Conservation (phyloP, 257 asterid genomes). For the Solanum ossicruentum region DNA sequence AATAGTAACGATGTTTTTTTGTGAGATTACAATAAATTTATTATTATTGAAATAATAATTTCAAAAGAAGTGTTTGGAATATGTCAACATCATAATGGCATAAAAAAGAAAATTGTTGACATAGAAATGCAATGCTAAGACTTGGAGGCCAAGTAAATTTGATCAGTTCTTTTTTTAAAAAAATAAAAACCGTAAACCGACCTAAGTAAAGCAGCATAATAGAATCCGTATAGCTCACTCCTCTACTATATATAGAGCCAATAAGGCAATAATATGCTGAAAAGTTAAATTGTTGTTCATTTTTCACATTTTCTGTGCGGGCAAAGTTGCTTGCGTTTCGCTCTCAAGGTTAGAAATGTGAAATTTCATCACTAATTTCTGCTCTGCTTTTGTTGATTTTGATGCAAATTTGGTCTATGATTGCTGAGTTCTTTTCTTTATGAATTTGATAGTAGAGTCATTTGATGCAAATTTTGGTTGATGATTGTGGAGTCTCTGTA, state of each 20-base stretch:
- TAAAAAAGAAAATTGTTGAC: neutral
- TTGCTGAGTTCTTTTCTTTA: neutral
- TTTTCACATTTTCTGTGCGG: neutral
- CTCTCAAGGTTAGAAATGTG: neutral
- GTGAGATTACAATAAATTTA: neutral
- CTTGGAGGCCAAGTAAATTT: neutral
- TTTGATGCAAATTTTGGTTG: too few relatives aligned
- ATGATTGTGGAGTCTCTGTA: too few relatives aligned
- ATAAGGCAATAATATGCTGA: neutral
- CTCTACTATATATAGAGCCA: neutral
- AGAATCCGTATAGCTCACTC: neutral
- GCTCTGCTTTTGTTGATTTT: neutral
- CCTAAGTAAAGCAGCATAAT: neutral
- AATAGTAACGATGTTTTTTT: too few relatives aligned
- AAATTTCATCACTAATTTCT: neutral
- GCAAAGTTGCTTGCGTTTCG: too few relatives aligned
- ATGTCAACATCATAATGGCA: neutral
- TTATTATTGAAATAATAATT: fast-evolving
- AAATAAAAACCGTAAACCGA: neutral
- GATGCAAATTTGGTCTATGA: neutral
- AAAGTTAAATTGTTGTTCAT: neutral
- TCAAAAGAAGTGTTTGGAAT: neutral
- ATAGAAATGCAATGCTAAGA: neutral
- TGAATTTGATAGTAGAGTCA: neutral
- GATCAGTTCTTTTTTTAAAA: neutral